phyloP scores from a whole-genome alignment of 2,329 filamentous ascomycete genomes.

The Nemania sp. region DNA sequence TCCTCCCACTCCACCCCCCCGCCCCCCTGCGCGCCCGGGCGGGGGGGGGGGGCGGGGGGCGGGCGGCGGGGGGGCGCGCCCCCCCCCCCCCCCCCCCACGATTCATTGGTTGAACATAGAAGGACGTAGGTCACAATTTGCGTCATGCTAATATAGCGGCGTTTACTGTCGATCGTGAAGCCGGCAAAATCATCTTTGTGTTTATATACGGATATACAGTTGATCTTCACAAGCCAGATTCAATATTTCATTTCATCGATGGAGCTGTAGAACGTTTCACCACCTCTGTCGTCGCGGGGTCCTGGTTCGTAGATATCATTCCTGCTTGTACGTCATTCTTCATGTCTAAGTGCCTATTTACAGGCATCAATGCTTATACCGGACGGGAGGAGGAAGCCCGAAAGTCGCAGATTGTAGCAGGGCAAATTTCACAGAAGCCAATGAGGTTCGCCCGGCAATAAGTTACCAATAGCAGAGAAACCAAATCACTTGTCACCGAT shows the following conservation, averaged over 20 bases:
- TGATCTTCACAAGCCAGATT: constrained; percentile 31
- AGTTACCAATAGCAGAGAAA: constrained; percentile 23
- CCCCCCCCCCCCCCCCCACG: too few species aligned
- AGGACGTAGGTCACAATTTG: constrained; percentile 17
- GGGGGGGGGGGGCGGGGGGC: too few species aligned
- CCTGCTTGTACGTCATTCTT: constrained; percentile 29
- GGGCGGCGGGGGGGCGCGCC: too few species aligned
- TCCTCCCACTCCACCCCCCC: too few species aligned
- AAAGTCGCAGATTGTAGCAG: constrained; percentile 20
- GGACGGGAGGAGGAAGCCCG: constrained; percentile 32
- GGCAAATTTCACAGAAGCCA: constrained; percentile 27
- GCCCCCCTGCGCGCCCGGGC: too few species aligned
- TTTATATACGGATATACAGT: constrained; percentile 39
- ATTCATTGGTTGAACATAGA: constrained; percentile 12
- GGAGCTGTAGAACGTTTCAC: constrained; percentile 31
- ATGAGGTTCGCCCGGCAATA: constrained; percentile 30
- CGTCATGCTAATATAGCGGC: constrained; percentile 10
- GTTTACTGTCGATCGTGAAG: constrained; percentile 27
- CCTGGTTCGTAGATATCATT: constrained; percentile 38
- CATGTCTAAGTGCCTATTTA: background rate
- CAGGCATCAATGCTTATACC: constrained; percentile 10
- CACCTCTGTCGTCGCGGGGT: constrained; percentile 21
- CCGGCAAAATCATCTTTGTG: constrained; percentile 35
- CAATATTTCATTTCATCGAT: constrained; percentile 30
- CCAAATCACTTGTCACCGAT: constrained; percentile 25